Conservation (phyloP, 129 eudicot species). For the Helianthus annuus region DNA sequence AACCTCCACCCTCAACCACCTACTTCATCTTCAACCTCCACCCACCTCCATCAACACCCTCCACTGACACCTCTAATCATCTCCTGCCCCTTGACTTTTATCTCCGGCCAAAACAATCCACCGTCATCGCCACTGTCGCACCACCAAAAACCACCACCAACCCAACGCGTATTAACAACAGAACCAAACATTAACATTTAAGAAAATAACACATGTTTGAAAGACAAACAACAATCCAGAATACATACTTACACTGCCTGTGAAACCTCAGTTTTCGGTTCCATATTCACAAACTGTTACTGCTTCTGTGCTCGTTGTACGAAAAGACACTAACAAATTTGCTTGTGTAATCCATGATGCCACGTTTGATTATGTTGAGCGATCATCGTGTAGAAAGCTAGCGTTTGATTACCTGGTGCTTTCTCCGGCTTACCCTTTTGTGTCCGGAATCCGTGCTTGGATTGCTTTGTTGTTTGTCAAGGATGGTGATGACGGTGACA, state of each 20-base stretch:
- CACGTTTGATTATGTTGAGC: slow-evolving; percentile 66
- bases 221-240: slow-evolving; percentile 82
- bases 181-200: too few relatives aligned
- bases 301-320: slow-evolving; percentile 73
- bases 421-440: slow-evolving; percentile 76
- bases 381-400: slow-evolving; percentile 67
- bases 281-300: slow-evolving; percentile 57
- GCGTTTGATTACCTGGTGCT: slow-evolving; percentile 83
- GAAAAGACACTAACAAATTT: slow-evolving; percentile 73
- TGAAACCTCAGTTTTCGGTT: slow-evolving; percentile 60
- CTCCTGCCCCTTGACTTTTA: too few relatives aligned
- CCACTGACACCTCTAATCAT: too few relatives aligned
- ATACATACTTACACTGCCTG: slow-evolving; percentile 77
- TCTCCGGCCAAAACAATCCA: too few relatives aligned
- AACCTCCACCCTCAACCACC: too few relatives aligned
- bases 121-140: too few relatives aligned
- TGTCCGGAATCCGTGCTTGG: slow-evolving; percentile 87
- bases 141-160: too few relatives aligned
- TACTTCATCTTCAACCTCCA: too few relatives aligned
- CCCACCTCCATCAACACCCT: too few relatives aligned
- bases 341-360: slow-evolving; percentile 66
- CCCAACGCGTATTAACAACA: too few relatives aligned
- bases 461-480: slow-evolving; percentile 72
- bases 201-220: too few relatives aligned
- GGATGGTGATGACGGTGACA: slow-evolving; percentile 49